phyloP scores from a whole-genome alignment of 306 rosid genomes.

The Pyrus bretschneideri region DNA sequence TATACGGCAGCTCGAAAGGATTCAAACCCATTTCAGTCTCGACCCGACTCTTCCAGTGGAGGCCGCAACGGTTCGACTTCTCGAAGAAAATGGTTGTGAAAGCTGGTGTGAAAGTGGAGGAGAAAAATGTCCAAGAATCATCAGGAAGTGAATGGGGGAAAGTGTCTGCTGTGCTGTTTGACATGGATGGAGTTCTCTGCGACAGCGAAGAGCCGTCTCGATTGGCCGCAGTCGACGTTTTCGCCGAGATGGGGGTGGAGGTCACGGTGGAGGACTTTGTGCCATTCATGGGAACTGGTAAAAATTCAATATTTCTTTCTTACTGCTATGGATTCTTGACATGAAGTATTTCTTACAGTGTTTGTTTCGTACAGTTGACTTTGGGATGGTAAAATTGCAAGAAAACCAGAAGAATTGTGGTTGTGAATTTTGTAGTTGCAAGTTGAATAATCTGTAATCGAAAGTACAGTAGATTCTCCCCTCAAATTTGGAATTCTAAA shows the following conservation, averaged over 20 bases:
- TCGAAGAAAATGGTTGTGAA: constrained; percentile 31
- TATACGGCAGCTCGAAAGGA: constrained; percentile 18
- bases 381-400: not conserved
- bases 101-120: constrained; percentile 57
- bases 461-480: not conserved
- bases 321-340: not conserved
- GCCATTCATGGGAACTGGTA: constrained; percentile 96
- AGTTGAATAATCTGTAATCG: not conserved
- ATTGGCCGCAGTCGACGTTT: constrained; percentile 75
- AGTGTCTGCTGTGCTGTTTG: constrained; percentile 87
- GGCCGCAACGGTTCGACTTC: constrained; percentile 29
- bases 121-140: constrained; percentile 35
- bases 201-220: constrained; percentile 84
- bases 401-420: not conserved
- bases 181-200: constrained; percentile 97
- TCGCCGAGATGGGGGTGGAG: constrained; percentile 77
- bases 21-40: constrained; percentile 34
- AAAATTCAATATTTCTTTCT: not conserved
- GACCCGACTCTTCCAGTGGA: constrained; percentile 31
- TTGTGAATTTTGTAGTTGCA: not conserved
- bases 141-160: constrained; percentile 58
- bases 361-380: not conserved
- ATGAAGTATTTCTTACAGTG: not conserved
- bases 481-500: not conserved
- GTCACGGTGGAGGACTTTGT: constrained; percentile 79